Conservation (phyloP, 169 alveolate genomes). For the Ichthyophthirius multifiliis region DNA sequence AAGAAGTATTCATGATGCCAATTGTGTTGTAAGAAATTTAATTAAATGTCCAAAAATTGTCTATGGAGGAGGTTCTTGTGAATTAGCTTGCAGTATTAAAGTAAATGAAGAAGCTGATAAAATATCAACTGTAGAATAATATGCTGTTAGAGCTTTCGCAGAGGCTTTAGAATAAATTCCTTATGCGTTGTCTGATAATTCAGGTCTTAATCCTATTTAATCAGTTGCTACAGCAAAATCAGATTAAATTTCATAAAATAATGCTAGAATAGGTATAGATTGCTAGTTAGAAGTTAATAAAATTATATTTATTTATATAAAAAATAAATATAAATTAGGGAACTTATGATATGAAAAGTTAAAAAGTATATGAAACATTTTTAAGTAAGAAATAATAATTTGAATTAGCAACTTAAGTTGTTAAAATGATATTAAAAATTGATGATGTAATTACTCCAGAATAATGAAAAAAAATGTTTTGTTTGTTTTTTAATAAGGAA, state of each 20-base stretch:
- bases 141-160: conserved; percentile 97
- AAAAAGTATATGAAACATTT: conserved; percentile 93
- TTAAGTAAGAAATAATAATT: conserved; percentile 94
- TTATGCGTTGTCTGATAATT: conserved; percentile 96
- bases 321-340: conserved; percentile 40
- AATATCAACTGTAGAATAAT: conserved; percentile 93
- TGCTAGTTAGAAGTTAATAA: conserved; percentile 76
- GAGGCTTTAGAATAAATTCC: conserved; percentile 97
- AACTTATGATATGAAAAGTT: conserved; percentile 88
- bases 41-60: conserved; percentile 89
- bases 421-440: conserved; percentile 97
- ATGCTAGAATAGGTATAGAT: conserved; percentile 93
- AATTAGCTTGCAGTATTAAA: conserved; percentile 93
- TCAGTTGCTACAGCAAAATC: conserved; percentile 92
- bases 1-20: conserved; percentile 98
- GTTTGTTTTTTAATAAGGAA: too few relatives aligned
- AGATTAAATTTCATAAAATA: conserved; percentile 80
- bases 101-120: conserved; percentile 91
- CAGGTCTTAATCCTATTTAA: conserved; percentile 94
- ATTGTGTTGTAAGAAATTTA: conserved; percentile 95
- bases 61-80: conserved; percentile 99
- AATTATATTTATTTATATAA: neutral
- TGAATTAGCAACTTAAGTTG: conserved; percentile 98
- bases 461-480: neutral
- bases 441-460: conserved; percentile 95